Evolutionary conservation across 169 alveolate genomes (phyloP).

Genomic region (Plasmodium gaboni): DNA sequence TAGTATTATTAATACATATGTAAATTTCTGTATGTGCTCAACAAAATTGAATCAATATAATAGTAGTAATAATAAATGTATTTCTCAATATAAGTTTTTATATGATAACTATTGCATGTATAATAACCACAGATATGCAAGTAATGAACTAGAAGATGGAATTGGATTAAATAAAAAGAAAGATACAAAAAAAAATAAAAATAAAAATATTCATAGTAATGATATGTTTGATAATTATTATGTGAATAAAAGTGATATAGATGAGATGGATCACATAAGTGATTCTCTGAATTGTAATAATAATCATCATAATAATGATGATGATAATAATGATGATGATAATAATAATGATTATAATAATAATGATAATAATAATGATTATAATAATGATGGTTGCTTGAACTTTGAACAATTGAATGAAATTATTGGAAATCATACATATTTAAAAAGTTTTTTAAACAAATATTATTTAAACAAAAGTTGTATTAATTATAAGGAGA

Average conservation of each 20-base stretch:
- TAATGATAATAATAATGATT: not conserved
- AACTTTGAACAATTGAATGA: slow-evolving; percentile 46
- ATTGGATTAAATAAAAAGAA: not conserved
- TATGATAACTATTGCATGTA: too few species aligned
- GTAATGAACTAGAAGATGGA: not conserved
- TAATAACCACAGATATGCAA: not conserved
- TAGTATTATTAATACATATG: slow-evolving; percentile 49
- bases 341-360: not conserved
- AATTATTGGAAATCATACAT: slow-evolving; percentile 20
- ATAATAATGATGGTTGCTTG: slow-evolving; percentile 3
- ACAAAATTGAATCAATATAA: not conserved
- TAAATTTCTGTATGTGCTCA: slow-evolving; percentile 21
- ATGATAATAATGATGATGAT: not conserved
- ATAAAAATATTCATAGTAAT: not conserved
- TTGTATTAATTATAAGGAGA: not conserved
- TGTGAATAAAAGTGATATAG: not conserved
- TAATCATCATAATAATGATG: not conserved
- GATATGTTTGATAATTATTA: not conserved
- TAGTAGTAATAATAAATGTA: not conserved
- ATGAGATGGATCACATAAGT: not conserved
- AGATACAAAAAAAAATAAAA: too few species aligned
- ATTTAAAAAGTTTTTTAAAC: slow-evolving; percentile 14
- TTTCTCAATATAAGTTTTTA: not conserved
- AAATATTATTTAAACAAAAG: slow-evolving; percentile 30
- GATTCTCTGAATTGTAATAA: not conserved